These are phyloP conservation scores for Ustilaginoidea virens DNA, from an alignment of 2,329 filamentous ascomycete species.

Conservation along the genomic window DNA sequence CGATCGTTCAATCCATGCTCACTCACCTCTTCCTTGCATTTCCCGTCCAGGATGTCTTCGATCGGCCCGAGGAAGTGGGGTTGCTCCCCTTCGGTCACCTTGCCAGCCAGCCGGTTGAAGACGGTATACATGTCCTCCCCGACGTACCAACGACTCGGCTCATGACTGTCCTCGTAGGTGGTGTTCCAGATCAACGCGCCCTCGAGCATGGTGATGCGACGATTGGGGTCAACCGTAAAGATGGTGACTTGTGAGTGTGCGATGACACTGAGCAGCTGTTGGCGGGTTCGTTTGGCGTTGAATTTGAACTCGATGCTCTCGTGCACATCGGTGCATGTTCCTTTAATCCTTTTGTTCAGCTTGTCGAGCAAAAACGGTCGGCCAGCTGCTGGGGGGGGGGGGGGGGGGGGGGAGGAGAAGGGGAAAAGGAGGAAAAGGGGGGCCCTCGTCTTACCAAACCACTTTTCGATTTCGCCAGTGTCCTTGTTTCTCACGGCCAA, in stretches of 20 bases:
- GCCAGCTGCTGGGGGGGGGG: no score
- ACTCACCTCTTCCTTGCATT: constrained; percentile 41
- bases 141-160: constrained; percentile 32
- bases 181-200: constrained; percentile 45
- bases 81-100: constrained; percentile 25
- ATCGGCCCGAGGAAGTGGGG: constrained; percentile 41
- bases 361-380: no score
- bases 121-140: constrained; percentile 50
- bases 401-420: no score
- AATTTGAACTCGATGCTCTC: constrained; percentile 56
- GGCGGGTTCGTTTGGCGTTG: constrained; percentile 48
- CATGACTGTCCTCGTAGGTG: constrained; percentile 21
- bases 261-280: constrained; percentile 58
- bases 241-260: constrained; percentile 61
- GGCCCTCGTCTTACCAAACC: constrained; percentile 42
- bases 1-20: constrained; percentile 49
- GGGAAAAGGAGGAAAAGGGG: background rate
- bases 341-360: no score
- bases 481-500: constrained; percentile 50
- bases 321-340: constrained; percentile 65
- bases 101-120: constrained; percentile 34
- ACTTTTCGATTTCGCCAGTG: constrained; percentile 55
- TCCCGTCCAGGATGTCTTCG: constrained; percentile 48
- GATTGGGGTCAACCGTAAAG: constrained; percentile 52
- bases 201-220: constrained; percentile 52